Conservation (phyloP, 2,329 filamentous ascomycete genomes). For the Alternaria rosae region DNA sequence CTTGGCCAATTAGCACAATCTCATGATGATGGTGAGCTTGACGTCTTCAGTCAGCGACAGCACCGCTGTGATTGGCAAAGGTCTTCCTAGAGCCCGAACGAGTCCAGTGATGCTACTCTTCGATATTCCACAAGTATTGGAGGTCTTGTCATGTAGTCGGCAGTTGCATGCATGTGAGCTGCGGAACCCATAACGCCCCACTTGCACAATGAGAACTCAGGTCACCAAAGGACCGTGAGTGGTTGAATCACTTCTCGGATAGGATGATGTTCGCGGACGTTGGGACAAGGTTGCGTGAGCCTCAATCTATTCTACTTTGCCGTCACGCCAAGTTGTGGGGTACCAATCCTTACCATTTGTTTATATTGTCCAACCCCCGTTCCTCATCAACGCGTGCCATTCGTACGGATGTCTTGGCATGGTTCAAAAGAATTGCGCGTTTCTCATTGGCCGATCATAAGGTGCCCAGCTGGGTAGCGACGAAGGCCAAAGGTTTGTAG, state of each 20-base stretch:
- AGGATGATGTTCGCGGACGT: slow-evolving; percentile 10
- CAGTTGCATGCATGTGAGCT: slow-evolving; percentile 6
- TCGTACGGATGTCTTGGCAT: not conserved
- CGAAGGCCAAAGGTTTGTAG: not conserved
- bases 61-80: not conserved
- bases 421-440: not conserved
- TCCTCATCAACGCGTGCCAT: not conserved
- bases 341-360: slow-evolving; percentile 8
- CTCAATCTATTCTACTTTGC: slow-evolving; percentile 21
- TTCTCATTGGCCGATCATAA: slow-evolving; percentile 3
- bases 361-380: slow-evolving; percentile 12
- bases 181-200: slow-evolving; percentile 7
- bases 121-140: slow-evolving; percentile 6
- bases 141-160: slow-evolving; percentile 17
- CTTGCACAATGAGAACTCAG: not conserved
- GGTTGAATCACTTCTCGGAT: not conserved
- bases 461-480: not conserved
- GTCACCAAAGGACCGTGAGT: not conserved
- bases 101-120: not conserved
- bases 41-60: not conserved
- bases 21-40: not conserved
- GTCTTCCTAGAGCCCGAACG: not conserved
- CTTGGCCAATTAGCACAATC: not conserved
- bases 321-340: slow-evolving; percentile 24
- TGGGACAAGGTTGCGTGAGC: slow-evolving; percentile 18